Conservation (phyloP, 805 yeast genomes). For the Metschnikowia hibisci region DNA sequence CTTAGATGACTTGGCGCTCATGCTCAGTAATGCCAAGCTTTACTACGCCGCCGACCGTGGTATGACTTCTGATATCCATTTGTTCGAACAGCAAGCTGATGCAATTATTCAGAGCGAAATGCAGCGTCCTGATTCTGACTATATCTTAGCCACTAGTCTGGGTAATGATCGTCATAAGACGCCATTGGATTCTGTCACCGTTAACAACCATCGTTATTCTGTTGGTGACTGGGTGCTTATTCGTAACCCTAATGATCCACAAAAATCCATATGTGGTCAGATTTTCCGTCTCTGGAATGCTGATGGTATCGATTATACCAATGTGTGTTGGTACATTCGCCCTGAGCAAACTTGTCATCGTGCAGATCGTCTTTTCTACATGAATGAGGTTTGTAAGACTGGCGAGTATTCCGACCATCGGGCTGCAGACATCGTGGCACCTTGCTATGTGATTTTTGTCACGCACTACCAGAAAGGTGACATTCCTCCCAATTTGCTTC, state of each 20-base stretch:
- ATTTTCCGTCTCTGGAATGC: slow-evolving; percentile 93
- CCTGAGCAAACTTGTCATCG: slow-evolving; percentile 98
- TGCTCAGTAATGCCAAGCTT: slow-evolving; percentile 70
- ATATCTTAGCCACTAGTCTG: slow-evolving; percentile 40
- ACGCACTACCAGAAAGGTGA: slow-evolving; percentile 95
- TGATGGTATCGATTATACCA: slow-evolving; percentile 77
- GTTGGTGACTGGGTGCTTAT: slow-evolving; percentile 96
- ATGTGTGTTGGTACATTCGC: slow-evolving; percentile 96
- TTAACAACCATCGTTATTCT: slow-evolving; percentile 66
- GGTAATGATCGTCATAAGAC: slow-evolving; percentile 56
- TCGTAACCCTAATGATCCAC: slow-evolving; percentile 80
- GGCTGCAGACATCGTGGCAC: slow-evolving; percentile 84
- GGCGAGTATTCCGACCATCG: slow-evolving; percentile 95
- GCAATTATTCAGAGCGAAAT: slow-evolving; percentile 62
- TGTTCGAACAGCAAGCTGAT: slow-evolving; percentile 59
- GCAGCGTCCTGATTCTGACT: slow-evolving; percentile 77
- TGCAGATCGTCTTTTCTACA: slow-evolving; percentile 82
- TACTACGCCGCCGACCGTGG: slow-evolving; percentile 51
- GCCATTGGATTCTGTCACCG: slow-evolving; percentile 75
- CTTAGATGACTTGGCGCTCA: slow-evolving; percentile 67
- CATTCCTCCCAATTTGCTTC: slow-evolving; percentile 60
- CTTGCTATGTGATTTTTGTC: slow-evolving; percentile 91
- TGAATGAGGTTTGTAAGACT: slow-evolving; percentile 92
- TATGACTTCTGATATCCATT: slow-evolving; percentile 56
- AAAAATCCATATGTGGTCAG: slow-evolving; percentile 91